Percentiles rank a stretch among this genome's conserved stretches.
Evolutionary conservation across 371 early-diverging fungal species (phyloP).

Genomic region (Parasitella parasitica): DNA sequence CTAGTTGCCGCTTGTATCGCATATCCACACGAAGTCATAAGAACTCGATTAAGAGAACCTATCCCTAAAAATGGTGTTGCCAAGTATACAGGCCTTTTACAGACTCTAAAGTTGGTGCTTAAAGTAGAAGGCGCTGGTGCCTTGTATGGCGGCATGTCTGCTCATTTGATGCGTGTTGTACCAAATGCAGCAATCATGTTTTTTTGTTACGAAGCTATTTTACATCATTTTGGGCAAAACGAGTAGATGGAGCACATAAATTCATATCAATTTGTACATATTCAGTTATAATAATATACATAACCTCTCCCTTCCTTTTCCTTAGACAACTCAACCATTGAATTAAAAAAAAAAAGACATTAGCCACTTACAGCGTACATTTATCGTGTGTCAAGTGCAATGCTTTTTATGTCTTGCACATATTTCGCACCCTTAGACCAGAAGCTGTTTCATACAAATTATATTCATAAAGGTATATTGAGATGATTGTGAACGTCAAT

Average conservation of each 20-base stretch:
- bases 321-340: too few relatives aligned
- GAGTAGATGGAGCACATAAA: background rate
- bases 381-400: too few relatives aligned
- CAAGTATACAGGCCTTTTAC: constrained; percentile 81
- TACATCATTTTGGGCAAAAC: constrained; percentile 50
- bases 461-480: too few relatives aligned
- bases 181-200: constrained; percentile 97
- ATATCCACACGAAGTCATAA: constrained; percentile 81
- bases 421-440: too few relatives aligned
- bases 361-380: too few relatives aligned
- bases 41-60: constrained; percentile 83
- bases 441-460: too few relatives aligned
- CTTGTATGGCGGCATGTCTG: constrained; percentile 92
- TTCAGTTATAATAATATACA: too few relatives aligned
- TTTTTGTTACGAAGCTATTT: constrained; percentile 84
- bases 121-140: constrained; percentile 85
- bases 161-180: constrained; percentile 91
- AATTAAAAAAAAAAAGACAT: too few relatives aligned
- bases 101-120: constrained; percentile 68
- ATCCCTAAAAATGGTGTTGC: constrained; percentile 43
- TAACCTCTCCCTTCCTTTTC: too few relatives aligned
- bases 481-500: too few relatives aligned
- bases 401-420: too few relatives aligned
- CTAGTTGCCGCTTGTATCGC: constrained; percentile 85
- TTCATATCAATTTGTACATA: too few relatives aligned